Evolutionary conservation across 441 rosid species (phyloP).

Genomic region (Populus hybrid): DNA sequence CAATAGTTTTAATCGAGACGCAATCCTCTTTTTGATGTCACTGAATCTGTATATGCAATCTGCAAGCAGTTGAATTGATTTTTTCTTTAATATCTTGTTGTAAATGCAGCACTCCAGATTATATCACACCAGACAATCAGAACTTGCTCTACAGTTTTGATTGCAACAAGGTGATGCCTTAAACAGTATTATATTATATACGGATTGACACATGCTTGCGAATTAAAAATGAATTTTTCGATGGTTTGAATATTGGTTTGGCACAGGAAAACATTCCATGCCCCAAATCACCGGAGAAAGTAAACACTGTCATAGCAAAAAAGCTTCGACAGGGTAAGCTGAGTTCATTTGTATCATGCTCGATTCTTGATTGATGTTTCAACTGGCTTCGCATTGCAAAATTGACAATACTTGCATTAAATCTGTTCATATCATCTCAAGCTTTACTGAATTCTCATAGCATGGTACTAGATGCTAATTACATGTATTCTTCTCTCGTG

Average conservation of each 20-base stretch:
- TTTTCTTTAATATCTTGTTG: neutral
- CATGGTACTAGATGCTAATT: neutral
- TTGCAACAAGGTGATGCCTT: slow-evolving; percentile 49
- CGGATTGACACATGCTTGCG: neutral
- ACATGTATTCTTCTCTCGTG: slow-evolving; percentile 25
- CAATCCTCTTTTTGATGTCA: neutral
- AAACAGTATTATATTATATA: neutral
- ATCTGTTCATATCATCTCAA: neutral
- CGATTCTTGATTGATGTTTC: neutral
- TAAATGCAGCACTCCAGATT: slow-evolving; percentile 82
- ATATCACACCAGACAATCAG: slow-evolving; percentile 87
- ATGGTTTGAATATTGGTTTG: neutral
- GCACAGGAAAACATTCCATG: slow-evolving; percentile 65
- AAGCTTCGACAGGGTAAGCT: slow-evolving; percentile 52
- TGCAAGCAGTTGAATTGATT: neutral
- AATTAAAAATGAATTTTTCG: neutral
- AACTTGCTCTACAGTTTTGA: slow-evolving; percentile 45
- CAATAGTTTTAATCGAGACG: neutral
- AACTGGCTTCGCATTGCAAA: no score
- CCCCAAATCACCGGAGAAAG: slow-evolving; percentile 85
- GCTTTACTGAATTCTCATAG: neutral
- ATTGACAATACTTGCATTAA: no score
- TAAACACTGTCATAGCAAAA: slow-evolving; percentile 52
- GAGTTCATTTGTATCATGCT: neutral
- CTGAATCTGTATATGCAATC: neutral